Percentiles rank a stretch among this genome's conserved stretches.
Evolutionary conservation across 2,329 filamentous ascomycete genomes (phyloP).

Genomic region (Botrytis hyacinthi): DNA sequence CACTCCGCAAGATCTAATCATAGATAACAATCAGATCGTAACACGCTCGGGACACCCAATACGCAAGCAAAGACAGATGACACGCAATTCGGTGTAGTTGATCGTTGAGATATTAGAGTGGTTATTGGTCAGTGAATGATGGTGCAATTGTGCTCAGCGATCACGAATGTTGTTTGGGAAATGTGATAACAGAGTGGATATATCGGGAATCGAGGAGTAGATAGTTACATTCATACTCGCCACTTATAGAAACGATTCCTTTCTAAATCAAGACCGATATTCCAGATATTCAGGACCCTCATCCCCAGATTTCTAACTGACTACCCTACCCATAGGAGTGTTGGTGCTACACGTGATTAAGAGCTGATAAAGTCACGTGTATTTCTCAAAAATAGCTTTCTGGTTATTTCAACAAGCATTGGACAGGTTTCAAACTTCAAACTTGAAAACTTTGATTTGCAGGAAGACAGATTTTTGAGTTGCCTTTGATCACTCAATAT

Average conservation of each 20-base stretch:
- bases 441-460: not conserved
- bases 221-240: not conserved
- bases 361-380: not conserved
- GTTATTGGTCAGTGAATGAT: constrained; percentile 18
- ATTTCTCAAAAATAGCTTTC: fast-evolving
- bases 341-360: not conserved
- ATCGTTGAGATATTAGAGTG: constrained; percentile 6
- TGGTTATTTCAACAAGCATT: not conserved
- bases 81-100: not conserved
- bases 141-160: constrained; percentile 18
- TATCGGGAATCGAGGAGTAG: not conserved
- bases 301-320: not conserved
- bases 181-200: not conserved
- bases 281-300: not conserved
- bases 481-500: not conserved
- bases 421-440: not conserved
- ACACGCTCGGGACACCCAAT: not conserved
- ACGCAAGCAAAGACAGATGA: constrained; percentile 8
- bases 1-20: constrained; percentile 1
- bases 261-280: not conserved
- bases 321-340: not conserved
- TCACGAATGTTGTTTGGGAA: constrained; percentile 12
- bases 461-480: not conserved
- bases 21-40: not conserved
- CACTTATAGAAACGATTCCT: not conserved